Evolutionary conservation across 2,329 filamentous ascomycete genomes (phyloP), one percentile per base, ranked within the genome.

Genomic region (Sphaceloma murrayae): DNA sequence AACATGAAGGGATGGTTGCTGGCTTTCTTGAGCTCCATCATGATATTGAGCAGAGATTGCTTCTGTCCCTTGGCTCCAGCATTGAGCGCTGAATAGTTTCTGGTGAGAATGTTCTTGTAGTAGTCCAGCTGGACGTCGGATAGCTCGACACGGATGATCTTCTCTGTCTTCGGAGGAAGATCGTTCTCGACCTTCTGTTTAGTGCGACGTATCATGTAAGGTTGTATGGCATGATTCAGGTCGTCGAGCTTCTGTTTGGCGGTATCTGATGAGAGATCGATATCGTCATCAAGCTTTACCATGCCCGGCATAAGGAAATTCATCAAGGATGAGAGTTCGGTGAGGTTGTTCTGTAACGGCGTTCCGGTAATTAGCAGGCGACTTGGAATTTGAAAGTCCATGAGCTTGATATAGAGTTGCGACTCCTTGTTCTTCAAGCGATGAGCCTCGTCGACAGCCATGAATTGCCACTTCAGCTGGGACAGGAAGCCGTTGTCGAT

Each of bases 1-100:
- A 98, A 96, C 81, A 98, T 93, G 67, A 95, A 94, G 1, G 91
- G 89, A 59, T 98, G 91, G 57, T 98, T 98, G 67, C 89, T 96
- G 60, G 91, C 87, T 65, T 98, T 98, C 70, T 98, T 98, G 57
- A 98, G 65, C 63, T 98, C 91, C 91, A 98, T 98, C 78, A 98
- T 95, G 61, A 98, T 91, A 64, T 98, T 98, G 51, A 98, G 69
- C 10, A 98, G 68, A 0, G 89, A 96, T 53, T 94, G 89, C 64
- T 94, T 96, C 62, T 93, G 85, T 4, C 89, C 91, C 49, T 78
- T 85, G 33, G 82, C 80, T 34, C 87, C 89, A 57, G 94, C 85
- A 55, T 93, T 94, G 22, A 98, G 73, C 2, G 89, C 91, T 21
- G 87, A 80, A 57, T 98, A 98, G 60, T 98, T 98, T 56, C 89